phyloP scores from a whole-genome alignment of 2,329 filamentous ascomycete genomes.

The Trichoderma brevicompactum region DNA sequence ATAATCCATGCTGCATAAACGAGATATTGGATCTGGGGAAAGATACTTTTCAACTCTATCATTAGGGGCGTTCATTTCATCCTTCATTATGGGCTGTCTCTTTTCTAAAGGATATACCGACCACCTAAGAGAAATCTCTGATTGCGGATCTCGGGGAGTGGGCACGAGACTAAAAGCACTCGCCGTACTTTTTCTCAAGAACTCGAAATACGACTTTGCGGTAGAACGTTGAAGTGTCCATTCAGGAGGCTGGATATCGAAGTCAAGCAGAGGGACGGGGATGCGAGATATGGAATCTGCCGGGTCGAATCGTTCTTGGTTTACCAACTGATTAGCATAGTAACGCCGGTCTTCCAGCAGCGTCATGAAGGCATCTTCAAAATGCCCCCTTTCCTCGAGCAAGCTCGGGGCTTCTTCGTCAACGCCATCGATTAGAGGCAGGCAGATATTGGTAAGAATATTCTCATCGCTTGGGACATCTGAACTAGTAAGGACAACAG shows the following conservation, averaged over 20 bases:
- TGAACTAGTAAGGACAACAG: slow-evolving; percentile 33
- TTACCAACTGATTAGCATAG: slow-evolving; percentile 29
- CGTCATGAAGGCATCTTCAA: slow-evolving; percentile 36
- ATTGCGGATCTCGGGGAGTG: neutral
- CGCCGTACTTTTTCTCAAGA: slow-evolving; percentile 32
- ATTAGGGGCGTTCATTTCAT: slow-evolving; percentile 29
- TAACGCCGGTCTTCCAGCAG: slow-evolving; percentile 32
- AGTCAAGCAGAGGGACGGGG: slow-evolving; percentile 38
- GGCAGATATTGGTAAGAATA: neutral
- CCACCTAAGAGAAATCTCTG: slow-evolving; percentile 37
- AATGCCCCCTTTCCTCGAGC: slow-evolving; percentile 24
- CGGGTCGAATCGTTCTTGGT: slow-evolving; percentile 39
- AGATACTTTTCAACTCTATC: slow-evolving; percentile 30
- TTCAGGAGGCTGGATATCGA: slow-evolving; percentile 33
- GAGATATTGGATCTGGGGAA: slow-evolving; percentile 1
- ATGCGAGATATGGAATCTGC: slow-evolving; percentile 37
- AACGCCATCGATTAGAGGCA: slow-evolving; percentile 1
- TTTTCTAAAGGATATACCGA: slow-evolving; percentile 31
- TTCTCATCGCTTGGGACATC: slow-evolving; percentile 3
- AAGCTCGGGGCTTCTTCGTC: neutral
- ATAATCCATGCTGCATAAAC: slow-evolving; percentile 33
- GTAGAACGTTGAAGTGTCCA: slow-evolving; percentile 34
- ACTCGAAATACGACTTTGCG: slow-evolving; percentile 36
- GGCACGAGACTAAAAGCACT: slow-evolving; percentile 22
- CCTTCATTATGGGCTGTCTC: slow-evolving; percentile 21